Conservation (phyloP, 2,329 filamentous ascomycete species). For the Amesomyces nigricolor region DNA sequence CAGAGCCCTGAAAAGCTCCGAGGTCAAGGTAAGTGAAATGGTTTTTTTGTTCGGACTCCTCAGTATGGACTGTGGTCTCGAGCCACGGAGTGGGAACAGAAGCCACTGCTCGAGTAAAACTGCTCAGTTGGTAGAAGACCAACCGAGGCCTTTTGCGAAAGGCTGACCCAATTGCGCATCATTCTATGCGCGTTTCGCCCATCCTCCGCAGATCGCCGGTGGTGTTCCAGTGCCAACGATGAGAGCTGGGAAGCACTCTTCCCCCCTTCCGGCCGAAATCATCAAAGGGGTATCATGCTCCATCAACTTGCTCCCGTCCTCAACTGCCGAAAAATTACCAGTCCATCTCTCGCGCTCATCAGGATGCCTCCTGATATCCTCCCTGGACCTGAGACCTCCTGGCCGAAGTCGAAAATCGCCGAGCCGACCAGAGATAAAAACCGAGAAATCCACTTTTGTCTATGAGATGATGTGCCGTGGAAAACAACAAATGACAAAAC, state of each 20-base stretch:
- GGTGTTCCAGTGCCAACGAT: conserved; percentile 23
- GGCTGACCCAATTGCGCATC: conserved; percentile 22
- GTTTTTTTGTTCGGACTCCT: conserved; percentile 24
- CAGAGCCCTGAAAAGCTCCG: not conserved
- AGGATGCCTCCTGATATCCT: conserved; percentile 17
- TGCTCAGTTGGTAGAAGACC: conserved; percentile 9
- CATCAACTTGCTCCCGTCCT: conserved; percentile 24
- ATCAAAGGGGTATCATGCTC: conserved; percentile 31
- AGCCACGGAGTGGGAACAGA: conserved; percentile 22
- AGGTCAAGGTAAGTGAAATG: conserved; percentile 5
- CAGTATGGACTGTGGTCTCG: conserved; percentile 25
- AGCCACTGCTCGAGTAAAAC: conserved; percentile 16
- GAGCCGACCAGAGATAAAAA: conserved; percentile 42
- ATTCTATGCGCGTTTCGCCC: conserved; percentile 15
- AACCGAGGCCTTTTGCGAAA: conserved; percentile 23
- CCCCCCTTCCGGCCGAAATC: conserved; percentile 22
- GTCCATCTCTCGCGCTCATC: conserved; percentile 25
- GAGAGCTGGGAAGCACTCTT: conserved; percentile 16
- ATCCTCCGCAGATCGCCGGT: conserved; percentile 21
- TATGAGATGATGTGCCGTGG: conserved; percentile 40
- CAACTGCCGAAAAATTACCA: conserved; percentile 28
- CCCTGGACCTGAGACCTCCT: conserved; percentile 18
- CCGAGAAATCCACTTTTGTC: conserved; percentile 63
- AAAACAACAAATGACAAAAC: conserved; percentile 22
- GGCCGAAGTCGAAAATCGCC: conserved; percentile 18